Evolutionary conservation across 805 yeast genomes (phyloP).

Genomic region (Teunomyces stri): DNA sequence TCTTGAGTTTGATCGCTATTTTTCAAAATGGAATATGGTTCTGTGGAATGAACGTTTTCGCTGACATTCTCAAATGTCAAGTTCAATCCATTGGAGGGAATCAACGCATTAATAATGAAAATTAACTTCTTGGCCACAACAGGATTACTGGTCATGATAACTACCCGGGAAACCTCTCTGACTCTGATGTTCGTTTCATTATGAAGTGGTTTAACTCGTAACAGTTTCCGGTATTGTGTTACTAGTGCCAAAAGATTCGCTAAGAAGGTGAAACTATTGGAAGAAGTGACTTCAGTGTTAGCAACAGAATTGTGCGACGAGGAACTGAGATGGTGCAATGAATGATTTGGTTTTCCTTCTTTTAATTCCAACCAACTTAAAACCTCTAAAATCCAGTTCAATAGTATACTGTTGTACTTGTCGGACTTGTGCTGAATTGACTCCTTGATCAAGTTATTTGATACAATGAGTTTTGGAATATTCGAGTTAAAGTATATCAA

Average conservation of each 20-base stretch:
- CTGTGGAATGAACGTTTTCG: background rate
- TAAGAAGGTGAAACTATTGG: conserved; percentile 34
- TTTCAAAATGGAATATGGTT: background rate
- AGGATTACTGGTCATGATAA: conserved; percentile 58
- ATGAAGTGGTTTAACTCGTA: conserved; percentile 33
- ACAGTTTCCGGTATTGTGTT: conserved; percentile 37
- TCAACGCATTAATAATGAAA: conserved; percentile 50
- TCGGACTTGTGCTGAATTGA: conserved; percentile 6
- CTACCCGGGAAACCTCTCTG: conserved; percentile 45
- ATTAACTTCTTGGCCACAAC: conserved; percentile 58
- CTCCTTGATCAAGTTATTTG: conserved; percentile 36
- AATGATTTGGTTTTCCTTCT: conserved; percentile 34
- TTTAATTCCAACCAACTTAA: conserved; percentile 56
- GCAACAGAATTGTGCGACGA: background rate
- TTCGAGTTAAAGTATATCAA: conserved; percentile 39
- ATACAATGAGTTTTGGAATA: conserved; percentile 46
- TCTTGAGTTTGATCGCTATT: background rate
- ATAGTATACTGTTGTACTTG: conserved; percentile 33
- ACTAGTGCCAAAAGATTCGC: conserved; percentile 48
- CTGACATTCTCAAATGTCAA: background rate
- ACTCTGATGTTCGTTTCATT: conserved; percentile 19
- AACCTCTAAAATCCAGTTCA: conserved; percentile 53
- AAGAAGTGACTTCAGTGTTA: background rate
- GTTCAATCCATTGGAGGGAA: conserved; percentile 15
- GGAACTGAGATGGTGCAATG: background rate